These are phyloP conservation scores for Salix udensis DNA, from an alignment of 345 rosid genomes.

Conservation along the genomic window DNA sequence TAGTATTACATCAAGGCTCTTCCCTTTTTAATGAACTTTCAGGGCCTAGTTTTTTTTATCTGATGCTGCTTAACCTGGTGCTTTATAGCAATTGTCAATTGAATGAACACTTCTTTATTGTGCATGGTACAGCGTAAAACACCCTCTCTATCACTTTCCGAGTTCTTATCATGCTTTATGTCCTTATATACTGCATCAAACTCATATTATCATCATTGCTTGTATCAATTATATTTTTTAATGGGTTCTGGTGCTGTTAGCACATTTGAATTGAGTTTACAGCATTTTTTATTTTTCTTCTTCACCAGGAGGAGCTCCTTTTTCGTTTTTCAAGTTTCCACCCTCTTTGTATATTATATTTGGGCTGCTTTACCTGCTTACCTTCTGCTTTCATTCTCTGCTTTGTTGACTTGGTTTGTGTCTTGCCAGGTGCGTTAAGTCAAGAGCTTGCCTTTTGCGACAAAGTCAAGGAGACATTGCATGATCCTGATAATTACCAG, in stretches of 20 bases:
- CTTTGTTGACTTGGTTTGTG: constrained; percentile 17
- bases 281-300: not conserved
- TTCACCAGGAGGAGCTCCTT: not conserved
- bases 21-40: not conserved
- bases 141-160: not conserved
- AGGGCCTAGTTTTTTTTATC: not conserved
- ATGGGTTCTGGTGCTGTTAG: not conserved
- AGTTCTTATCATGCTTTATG: not conserved
- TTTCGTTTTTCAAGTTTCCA: not conserved
- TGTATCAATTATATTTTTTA: not conserved
- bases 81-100: not conserved
- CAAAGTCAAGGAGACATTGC: constrained; percentile 75
- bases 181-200: not conserved
- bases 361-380: not conserved
- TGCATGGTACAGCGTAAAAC: not conserved
- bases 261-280: not conserved
- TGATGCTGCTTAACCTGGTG: constrained; percentile 1
- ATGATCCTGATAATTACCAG: constrained; percentile 60
- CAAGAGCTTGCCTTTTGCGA: constrained; percentile 80
- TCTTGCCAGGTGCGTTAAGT: constrained; percentile 52
- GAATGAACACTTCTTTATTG: not conserved
- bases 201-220: not conserved
- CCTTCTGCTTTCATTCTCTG: not conserved
- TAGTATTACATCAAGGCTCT: no score
- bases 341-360: not conserved